phyloP scores from a whole-genome alignment of 2,329 filamentous ascomycete species.

The Incumbomyces lentus region DNA sequence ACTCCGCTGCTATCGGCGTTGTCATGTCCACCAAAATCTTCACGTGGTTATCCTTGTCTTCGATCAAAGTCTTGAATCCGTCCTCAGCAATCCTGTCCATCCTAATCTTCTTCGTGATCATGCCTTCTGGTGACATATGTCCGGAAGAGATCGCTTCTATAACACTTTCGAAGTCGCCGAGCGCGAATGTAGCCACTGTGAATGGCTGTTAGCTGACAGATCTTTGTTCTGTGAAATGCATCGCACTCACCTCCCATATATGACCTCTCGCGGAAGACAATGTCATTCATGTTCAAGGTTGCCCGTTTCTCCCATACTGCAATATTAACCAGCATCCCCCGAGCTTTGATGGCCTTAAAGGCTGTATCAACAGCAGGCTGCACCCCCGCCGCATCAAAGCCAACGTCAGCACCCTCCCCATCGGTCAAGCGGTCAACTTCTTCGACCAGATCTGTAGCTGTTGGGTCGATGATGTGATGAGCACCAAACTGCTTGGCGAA shows the following conservation, averaged over 20 bases:
- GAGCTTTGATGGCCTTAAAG: slow-evolving; percentile 38
- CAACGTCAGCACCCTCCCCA: slow-evolving; percentile 40
- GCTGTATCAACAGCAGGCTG: slow-evolving; percentile 41
- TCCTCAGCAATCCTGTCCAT: slow-evolving; percentile 47
- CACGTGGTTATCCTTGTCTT: slow-evolving; percentile 51
- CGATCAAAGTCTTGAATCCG: slow-evolving; percentile 47
- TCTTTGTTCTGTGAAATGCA: background rate
- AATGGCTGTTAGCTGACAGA: background rate
- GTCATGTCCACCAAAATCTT: slow-evolving; percentile 45
- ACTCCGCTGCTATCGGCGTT: background rate
- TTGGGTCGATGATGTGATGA: slow-evolving; percentile 42
- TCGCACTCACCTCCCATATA: slow-evolving; percentile 36
- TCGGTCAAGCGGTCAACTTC: slow-evolving; percentile 25
- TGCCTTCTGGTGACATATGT: slow-evolving; percentile 27
- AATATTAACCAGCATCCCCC: slow-evolving; percentile 45
- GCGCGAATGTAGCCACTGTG: slow-evolving; percentile 27
- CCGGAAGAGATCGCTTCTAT: slow-evolving; percentile 32
- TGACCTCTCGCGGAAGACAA: slow-evolving; percentile 43
- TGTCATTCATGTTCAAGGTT: slow-evolving; percentile 39
- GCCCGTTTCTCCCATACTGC: slow-evolving; percentile 47
- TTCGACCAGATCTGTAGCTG: slow-evolving; percentile 37
- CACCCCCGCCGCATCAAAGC: slow-evolving; percentile 45
- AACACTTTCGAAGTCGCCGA: slow-evolving; percentile 40
- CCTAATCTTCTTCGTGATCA: slow-evolving; percentile 51
- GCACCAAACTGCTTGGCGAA: slow-evolving; percentile 44